These are phyloP conservation scores for Picea abies DNA, from an alignment of 83 land plant species.

Conservation along the genomic window DNA sequence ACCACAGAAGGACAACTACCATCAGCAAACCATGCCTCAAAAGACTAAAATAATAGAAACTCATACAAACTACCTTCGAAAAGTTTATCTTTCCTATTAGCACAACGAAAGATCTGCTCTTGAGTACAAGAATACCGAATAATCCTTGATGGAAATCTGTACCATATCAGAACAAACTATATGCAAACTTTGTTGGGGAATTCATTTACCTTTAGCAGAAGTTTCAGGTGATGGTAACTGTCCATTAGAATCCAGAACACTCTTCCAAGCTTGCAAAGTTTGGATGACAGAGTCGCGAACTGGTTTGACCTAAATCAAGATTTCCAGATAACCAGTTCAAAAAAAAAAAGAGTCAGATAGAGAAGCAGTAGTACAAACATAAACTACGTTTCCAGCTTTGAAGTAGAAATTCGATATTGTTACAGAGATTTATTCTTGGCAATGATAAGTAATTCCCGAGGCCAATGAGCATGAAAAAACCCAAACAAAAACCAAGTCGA, in stretches of 20 bases:
- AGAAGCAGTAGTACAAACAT: neutral
- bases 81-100: neutral
- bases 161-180: too few species aligned
- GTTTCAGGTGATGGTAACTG: constrained; percentile 20
- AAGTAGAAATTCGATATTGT: neutral
- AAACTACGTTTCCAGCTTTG: neutral
- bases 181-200: too few species aligned
- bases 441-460: neutral
- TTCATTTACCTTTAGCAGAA: constrained; percentile 44
- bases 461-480: neutral
- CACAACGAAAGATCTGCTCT: neutral
- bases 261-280: constrained; percentile 67
- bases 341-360: neutral
- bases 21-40: too few species aligned
- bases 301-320: constrained; percentile 54
- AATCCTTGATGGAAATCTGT: neutral
- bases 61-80: too few species aligned
- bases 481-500: neutral
- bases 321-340: constrained; percentile 10
- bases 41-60: too few species aligned
- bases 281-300: constrained; percentile 71
- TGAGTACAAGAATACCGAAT: neutral
- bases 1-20: too few species aligned
- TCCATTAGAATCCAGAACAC: constrained; percentile 30
- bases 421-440: neutral